Percentiles rank a stretch among this genome's conserved stretches.
Conservation (phyloP, 352 stramenopile genomes). For the Phytophthora pini region DNA sequence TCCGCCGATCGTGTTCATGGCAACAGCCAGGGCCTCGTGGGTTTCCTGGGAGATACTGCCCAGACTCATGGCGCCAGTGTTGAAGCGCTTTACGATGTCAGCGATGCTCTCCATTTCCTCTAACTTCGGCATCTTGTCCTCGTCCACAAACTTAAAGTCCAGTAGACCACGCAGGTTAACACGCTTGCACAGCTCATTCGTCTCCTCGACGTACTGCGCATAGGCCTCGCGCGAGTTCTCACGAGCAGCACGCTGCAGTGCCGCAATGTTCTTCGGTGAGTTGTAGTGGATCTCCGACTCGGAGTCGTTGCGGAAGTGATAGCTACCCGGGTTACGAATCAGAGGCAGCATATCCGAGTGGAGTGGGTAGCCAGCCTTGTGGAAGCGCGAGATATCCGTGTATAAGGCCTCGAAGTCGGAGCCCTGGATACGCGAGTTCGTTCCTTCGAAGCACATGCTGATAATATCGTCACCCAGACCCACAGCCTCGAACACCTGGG, state of each 20-base stretch:
- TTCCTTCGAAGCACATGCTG: slow-evolving; percentile 87
- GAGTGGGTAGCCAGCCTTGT: slow-evolving; percentile 90
- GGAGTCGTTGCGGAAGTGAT: slow-evolving; percentile 95
- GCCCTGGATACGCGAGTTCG: slow-evolving; percentile 91
- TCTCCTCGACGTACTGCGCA: slow-evolving; percentile 92
- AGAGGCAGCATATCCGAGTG: slow-evolving; percentile 79
- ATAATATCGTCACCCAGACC: slow-evolving; percentile 94
- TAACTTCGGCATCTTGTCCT: slow-evolving; percentile 85
- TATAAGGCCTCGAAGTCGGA: slow-evolving; percentile 96
- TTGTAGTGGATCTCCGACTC: slow-evolving; percentile 94
- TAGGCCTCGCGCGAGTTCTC: slow-evolving; percentile 95
- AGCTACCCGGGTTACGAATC: slow-evolving; percentile 95
- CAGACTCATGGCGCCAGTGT: slow-evolving; percentile 96
- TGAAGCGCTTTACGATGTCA: slow-evolving; percentile 97
- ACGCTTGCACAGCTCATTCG: slow-evolving; percentile 87
- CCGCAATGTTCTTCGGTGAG: slow-evolving; percentile 94
- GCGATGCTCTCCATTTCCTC: slow-evolving; percentile 94
- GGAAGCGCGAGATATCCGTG: slow-evolving; percentile 93
- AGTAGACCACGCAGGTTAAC: slow-evolving; percentile 95
- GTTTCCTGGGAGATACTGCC: slow-evolving; percentile 96
- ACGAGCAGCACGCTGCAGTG: slow-evolving; percentile 92
- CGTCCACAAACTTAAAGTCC: slow-evolving; percentile 94
- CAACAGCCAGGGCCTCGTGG: slow-evolving; percentile 95
- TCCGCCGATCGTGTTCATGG: slow-evolving; percentile 95
- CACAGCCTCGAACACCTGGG: slow-evolving; percentile 97